Base-by-base conservation (phyloP, 179 eudicot species). In the Vitellaria paradoxa region DNA sequence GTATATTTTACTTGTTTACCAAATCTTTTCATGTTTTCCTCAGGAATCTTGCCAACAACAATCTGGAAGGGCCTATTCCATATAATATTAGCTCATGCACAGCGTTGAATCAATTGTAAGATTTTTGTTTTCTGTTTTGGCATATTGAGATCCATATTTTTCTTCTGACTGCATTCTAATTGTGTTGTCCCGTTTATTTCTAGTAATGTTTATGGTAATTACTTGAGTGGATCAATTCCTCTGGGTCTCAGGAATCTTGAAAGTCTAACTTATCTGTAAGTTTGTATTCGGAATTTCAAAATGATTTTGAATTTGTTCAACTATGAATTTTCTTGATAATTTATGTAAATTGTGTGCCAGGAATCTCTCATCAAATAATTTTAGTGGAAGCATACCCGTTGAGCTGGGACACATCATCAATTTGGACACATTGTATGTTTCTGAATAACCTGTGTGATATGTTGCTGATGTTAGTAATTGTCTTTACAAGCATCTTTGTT, bases 201-300 rank as follows among this genome's bases (percentile, higher is more conserved):
- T 42, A 90, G 93, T 24, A 90, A 90, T 72, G 91, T 90, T 24
- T 90, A 79, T 74, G 90, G 93, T 11, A 90, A 90, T 76, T 72
- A 52, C 76, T 80, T 90, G 63, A 88, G 82, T 81, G 93, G 91
- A 24, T 80, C 89, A 17, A 86, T 90, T 78, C 93, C 93, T 23
- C 80, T 73, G 68, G 86, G 85, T 9, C 84, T 90, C 26, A 85
- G 75, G 63, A 86, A 87, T 66, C 87, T 90, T 7, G 91, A 85
- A 83, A 90, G 93, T 82, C 81, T 90, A 20, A 90, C 93, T 18
- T 90, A 87, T 75, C 80, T 90, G 93, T 90, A 86, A 76, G 93
- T 82, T 70, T 55, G 17, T 5, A 11, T 61, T 10, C 42, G 20
- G n/a, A n/a, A 52, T 9, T 68, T 56, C 23, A 55, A 55, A 26